Evolutionary conservation across 805 yeast genomes (phyloP).

Genomic region (Saturnispora saitoi): DNA sequence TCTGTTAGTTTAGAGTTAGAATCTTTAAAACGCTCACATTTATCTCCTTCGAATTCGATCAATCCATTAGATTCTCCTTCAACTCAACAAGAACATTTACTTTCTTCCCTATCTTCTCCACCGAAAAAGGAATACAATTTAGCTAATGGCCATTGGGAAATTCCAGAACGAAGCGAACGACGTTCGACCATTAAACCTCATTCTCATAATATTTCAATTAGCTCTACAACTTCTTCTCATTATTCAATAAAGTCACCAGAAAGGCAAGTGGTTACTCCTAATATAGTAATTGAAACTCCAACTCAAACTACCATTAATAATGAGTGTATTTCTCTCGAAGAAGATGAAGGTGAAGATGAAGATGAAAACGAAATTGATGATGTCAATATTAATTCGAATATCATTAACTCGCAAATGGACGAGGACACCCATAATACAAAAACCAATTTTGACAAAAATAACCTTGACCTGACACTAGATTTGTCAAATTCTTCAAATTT

Average conservation of each 20-base stretch:
- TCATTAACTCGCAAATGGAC: not conserved
- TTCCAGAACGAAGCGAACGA: conserved; percentile 25
- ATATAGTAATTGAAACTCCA: not conserved
- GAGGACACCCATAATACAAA: too few species aligned
- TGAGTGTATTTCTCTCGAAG: not conserved
- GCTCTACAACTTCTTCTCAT: conserved; percentile 12
- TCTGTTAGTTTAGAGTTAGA: not conserved
- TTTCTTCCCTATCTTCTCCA: conserved; percentile 10
- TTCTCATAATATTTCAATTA: conserved; percentile 1
- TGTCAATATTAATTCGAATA: not conserved
- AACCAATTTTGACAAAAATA: not conserved
- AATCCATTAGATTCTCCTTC: conserved; percentile 22
- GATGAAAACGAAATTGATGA: not conserved
- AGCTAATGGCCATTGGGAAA: conserved; percentile 10
- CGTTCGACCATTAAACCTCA: conserved; percentile 10
- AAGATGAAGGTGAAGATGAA: not conserved
- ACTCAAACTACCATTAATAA: not conserved
- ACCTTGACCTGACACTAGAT: not conserved
- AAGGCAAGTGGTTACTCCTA: not conserved
- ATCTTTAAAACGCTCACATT: not conserved
- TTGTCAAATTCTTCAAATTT: not conserved
- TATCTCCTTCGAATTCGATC: not conserved
- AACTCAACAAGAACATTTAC: conserved; percentile 15
- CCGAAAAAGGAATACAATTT: conserved; percentile 1
- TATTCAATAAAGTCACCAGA: conserved; percentile 4